A percentile compares a stretch with the other conserved stretches of the same genome.
These are phyloP conservation scores for Domatiomyces catenatus DNA, from an alignment of 2,329 filamentous ascomycete genomes.

Conservation along the genomic window DNA sequence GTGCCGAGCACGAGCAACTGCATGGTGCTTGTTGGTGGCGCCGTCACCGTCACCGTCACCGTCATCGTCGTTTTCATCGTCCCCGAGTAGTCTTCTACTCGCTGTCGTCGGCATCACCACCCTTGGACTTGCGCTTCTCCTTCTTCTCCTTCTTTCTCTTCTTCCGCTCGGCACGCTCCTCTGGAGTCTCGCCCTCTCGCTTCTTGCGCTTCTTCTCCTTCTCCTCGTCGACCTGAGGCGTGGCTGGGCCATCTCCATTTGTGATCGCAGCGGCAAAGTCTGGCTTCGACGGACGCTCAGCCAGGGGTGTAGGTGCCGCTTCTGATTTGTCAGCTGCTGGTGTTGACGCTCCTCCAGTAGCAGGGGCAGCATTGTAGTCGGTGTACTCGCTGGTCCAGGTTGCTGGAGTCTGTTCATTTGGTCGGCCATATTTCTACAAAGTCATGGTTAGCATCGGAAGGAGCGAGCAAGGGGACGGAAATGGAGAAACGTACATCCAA, in stretches of 20 bases:
- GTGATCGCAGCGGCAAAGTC: constrained; percentile 19
- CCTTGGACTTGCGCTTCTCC: constrained; percentile 19
- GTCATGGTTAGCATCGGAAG: constrained; percentile 6
- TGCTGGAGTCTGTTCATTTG: constrained; percentile 83
- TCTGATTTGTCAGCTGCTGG: constrained; percentile 33
- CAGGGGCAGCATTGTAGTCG: constrained; percentile 55
- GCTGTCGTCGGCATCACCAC: constrained; percentile 12
- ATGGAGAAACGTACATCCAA: constrained; percentile 52
- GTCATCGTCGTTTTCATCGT: not conserved
- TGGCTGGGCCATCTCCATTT: constrained; percentile 20
- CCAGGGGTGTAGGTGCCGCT: constrained; percentile 20
- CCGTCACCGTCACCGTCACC: no score
- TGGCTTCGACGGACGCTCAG: not conserved
- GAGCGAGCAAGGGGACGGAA: not conserved
- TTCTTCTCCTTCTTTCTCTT: constrained; percentile 40
- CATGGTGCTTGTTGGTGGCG: not conserved
- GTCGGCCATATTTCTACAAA: constrained; percentile 65
- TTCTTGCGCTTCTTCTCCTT: constrained; percentile 38
- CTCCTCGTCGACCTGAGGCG: constrained; percentile 31
- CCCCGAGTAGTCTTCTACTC: constrained; percentile 3
- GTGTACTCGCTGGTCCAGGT: constrained; percentile 90
- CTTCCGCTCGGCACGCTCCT: constrained; percentile 35
- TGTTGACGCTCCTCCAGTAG: constrained; percentile 31
- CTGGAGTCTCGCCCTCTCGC: constrained; percentile 40
- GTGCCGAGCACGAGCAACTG: no score